A percentile compares a stretch with the other conserved stretches of the same genome.
Conservation (phyloP, 1,284 basidiomycete genomes). For the Irpex sp. region DNA sequence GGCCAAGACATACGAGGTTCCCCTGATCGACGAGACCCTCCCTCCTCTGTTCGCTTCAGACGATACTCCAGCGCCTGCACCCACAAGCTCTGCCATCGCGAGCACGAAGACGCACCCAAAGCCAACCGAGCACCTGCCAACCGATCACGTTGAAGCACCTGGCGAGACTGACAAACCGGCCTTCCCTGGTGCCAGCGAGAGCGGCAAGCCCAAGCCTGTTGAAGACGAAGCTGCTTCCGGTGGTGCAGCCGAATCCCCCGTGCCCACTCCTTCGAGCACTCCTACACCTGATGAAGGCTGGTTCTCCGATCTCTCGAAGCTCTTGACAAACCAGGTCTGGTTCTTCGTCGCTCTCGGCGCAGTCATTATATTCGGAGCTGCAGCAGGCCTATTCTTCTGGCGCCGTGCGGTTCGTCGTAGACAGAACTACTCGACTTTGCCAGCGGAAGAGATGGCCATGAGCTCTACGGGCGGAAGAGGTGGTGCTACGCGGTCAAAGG, state of each 20-base stretch:
- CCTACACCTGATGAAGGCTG: constrained; percentile 79
- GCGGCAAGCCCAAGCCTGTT: constrained; percentile 26
- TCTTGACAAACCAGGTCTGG: constrained; percentile 79
- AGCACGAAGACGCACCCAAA: constrained; percentile 67
- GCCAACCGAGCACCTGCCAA: constrained; percentile 85
- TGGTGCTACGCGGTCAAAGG: constrained; percentile 56
- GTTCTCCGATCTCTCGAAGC: constrained; percentile 76
- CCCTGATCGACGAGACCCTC: constrained; percentile 49
- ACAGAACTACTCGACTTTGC: constrained; percentile 65
- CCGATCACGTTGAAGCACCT: constrained; percentile 68
- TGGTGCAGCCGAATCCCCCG: constrained; percentile 14
- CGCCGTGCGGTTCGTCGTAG: constrained; percentile 48
- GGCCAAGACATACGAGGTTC: constrained; percentile 61
- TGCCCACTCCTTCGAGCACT: constrained; percentile 36
- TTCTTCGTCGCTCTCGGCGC: constrained; percentile 72
- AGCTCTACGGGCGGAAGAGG: constrained; percentile 40
- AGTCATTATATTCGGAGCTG: constrained; percentile 66
- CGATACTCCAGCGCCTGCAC: constrained; percentile 23
- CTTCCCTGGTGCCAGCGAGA: constrained; percentile 36
- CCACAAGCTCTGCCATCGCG: constrained; percentile 32
- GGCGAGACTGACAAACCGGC: constrained; percentile 69
- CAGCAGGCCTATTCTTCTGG: constrained; percentile 66
- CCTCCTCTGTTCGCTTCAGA: constrained; percentile 32
- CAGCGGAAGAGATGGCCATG: constrained; percentile 73
- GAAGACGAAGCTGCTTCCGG: constrained; percentile 17